These are phyloP conservation scores for Jacaranda mimosifolia DNA, from an alignment of 257 asterid species.

Conservation along the genomic window DNA sequence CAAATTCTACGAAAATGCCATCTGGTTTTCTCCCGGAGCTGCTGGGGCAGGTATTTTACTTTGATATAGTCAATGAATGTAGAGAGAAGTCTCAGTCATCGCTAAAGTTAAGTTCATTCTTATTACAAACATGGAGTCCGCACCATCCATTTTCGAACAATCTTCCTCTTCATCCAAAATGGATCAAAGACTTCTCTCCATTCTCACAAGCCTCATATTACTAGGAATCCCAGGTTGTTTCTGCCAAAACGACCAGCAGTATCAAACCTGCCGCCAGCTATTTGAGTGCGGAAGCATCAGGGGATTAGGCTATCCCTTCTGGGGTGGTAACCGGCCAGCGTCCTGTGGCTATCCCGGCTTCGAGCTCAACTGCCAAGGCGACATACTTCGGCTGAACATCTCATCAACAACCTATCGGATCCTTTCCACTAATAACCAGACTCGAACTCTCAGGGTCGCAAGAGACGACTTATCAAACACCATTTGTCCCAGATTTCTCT, in stretches of 20 bases:
- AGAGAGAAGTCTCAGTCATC: no score
- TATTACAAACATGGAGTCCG: no score
- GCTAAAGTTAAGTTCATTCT: no score
- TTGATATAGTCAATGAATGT: no score
- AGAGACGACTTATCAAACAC: conserved; percentile 51
- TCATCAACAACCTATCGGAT: conserved; percentile 41
- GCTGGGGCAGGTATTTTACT: no score
- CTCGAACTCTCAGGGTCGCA: conserved; percentile 36
- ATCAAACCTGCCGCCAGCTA: conserved; percentile 34
- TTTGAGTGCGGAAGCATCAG: conserved; percentile 40
- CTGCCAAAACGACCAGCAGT: conserved; percentile 41
- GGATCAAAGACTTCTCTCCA: conserved; percentile 14
- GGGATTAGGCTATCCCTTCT: conserved; percentile 61
- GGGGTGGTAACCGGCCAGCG: conserved; percentile 45
- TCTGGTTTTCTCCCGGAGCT: no score
- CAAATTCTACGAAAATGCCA: no score
- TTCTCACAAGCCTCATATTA: conserved; percentile 26
- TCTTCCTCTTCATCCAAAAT: neutral
- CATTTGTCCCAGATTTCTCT: conserved; percentile 30
- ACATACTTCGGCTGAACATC: conserved; percentile 32
- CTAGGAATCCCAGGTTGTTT: no score
- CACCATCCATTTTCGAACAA: no score
- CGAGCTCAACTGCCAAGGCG: conserved; percentile 44
- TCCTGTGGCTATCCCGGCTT: conserved; percentile 68
- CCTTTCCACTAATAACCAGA: neutral